A percentile compares a stretch with the other conserved stretches of the same genome.
Evolutionary conservation across 805 yeast species (phyloP).

Genomic region (Wickerhamiella shivajii): DNA sequence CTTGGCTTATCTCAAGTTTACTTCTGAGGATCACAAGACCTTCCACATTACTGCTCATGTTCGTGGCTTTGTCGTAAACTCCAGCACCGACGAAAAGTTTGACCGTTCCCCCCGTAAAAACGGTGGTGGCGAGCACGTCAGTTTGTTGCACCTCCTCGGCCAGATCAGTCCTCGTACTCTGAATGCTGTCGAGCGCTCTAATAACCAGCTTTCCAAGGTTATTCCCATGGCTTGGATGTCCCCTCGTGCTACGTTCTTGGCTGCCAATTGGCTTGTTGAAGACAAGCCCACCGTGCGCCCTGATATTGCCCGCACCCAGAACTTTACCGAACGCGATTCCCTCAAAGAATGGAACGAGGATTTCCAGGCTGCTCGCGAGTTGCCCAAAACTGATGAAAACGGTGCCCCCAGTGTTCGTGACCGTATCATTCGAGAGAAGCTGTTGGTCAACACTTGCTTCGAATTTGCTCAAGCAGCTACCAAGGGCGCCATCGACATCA

Average conservation of each 20-base stretch:
- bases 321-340: conserved; percentile 34
- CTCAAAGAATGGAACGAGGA: conserved; percentile 82
- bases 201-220: conserved; percentile 13
- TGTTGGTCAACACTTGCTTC: conserved; percentile 51
- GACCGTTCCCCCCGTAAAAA: conserved; percentile 41
- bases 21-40: conserved; percentile 69
- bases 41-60: conserved; percentile 65
- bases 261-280: conserved; percentile 66
- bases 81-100: conserved; percentile 49
- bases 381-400: conserved; percentile 29
- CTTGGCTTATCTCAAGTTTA: conserved; percentile 55
- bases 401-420: conserved; percentile 39
- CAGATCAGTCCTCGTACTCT: conserved; percentile 49
- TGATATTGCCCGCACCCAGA: conserved; percentile 51
- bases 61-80: conserved; percentile 68
- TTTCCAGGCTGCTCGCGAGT: conserved; percentile 65
- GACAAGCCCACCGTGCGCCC: conserved; percentile 12
- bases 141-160: conserved; percentile 46
- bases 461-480: conserved; percentile 69
- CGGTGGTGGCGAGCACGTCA: conserved; percentile 28
- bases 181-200: conserved; percentile 51
- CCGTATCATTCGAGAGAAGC: conserved; percentile 58
- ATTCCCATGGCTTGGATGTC: conserved; percentile 25
- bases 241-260: conserved; percentile 46
- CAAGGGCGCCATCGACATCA: conserved; percentile 63